Conservation (phyloP, 2,329 filamentous ascomycete species). For the Botrytis paeoniae region DNA sequence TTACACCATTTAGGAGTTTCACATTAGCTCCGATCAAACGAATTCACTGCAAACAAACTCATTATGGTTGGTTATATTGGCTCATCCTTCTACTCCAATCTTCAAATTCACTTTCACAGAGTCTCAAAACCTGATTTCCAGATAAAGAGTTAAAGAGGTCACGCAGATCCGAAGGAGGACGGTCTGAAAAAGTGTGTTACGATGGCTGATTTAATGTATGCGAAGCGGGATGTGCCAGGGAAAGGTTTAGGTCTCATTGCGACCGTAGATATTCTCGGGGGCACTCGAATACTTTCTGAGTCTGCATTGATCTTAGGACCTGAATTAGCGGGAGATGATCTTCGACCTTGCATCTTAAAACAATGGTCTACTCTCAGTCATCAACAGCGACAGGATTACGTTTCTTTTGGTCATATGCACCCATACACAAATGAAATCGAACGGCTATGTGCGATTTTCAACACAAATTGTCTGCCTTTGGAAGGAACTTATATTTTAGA, state of each 20-base stretch:
- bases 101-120: neutral
- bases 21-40: neutral
- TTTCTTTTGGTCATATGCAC: constrained; percentile 23
- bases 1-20: neutral
- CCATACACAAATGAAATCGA: constrained; percentile 11
- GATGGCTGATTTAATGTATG: constrained; percentile 24
- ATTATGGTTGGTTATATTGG: neutral
- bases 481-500: constrained; percentile 28
- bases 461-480: constrained; percentile 24
- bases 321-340: neutral
- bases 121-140: neutral
- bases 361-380: constrained; percentile 22
- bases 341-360: constrained; percentile 17
- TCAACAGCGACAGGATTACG: constrained; percentile 22
- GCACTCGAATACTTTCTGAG: constrained; percentile 43
- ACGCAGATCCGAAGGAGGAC: neutral
- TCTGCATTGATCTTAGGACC: constrained; percentile 39
- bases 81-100: accelerated
- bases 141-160: neutral
- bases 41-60: neutral
- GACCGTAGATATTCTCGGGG: constrained; percentile 38
- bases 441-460: constrained; percentile 24
- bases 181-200: constrained; percentile 12
- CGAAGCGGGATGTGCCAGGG: constrained; percentile 32
- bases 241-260: constrained; percentile 45